These are phyloP conservation scores for Leishmania amazonensis DNA, from an alignment of 208 protist species.

Conservation along the genomic window DNA sequence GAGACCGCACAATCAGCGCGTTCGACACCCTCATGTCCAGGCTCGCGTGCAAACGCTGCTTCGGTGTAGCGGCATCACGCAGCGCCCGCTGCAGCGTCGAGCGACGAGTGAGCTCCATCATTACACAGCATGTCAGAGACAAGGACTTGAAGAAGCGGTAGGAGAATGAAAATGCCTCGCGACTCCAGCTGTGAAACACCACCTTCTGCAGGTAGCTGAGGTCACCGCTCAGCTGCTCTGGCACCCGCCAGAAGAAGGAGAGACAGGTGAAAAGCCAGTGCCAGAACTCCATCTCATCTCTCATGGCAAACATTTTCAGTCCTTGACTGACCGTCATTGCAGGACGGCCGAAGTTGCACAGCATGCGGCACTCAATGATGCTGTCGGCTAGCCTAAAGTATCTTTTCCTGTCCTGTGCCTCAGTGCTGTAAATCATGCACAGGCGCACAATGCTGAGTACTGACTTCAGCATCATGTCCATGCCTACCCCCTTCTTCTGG, in stretches of 20 bases:
- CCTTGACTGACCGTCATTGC: constrained; percentile 57
- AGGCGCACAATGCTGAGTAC: constrained; percentile 66
- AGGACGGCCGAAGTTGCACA: constrained; percentile 80
- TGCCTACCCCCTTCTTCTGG: constrained; percentile 74
- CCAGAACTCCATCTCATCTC: constrained; percentile 32
- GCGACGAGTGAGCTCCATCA: constrained; percentile 49
- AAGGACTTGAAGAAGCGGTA: constrained; percentile 92
- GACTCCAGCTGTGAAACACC: constrained; percentile 74
- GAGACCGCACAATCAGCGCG: constrained; percentile 65
- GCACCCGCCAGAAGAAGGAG: constrained; percentile 66
- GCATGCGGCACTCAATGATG: constrained; percentile 90
- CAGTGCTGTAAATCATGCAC: constrained; percentile 51
- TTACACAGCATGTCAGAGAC: constrained; percentile 72
- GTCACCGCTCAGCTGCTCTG: constrained; percentile 86
- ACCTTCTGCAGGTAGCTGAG: constrained; percentile 86
- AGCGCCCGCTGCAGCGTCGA: constrained; percentile 18
- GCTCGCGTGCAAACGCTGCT: constrained; percentile 30
- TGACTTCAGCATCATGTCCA: constrained; percentile 86
- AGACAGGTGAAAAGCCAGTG: constrained; percentile 58
- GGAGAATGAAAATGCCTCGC: constrained; percentile 61
- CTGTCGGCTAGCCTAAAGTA: constrained; percentile 53
- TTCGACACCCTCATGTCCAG: constrained; percentile 43
- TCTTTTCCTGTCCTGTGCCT: constrained; percentile 29
- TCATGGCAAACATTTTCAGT: constrained; percentile 30
- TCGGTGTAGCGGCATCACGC: constrained; percentile 11